These are phyloP conservation scores for Globisporangium echinulatum DNA, from an alignment of 352 stramenopile genomes.

Conservation along the genomic window DNA sequence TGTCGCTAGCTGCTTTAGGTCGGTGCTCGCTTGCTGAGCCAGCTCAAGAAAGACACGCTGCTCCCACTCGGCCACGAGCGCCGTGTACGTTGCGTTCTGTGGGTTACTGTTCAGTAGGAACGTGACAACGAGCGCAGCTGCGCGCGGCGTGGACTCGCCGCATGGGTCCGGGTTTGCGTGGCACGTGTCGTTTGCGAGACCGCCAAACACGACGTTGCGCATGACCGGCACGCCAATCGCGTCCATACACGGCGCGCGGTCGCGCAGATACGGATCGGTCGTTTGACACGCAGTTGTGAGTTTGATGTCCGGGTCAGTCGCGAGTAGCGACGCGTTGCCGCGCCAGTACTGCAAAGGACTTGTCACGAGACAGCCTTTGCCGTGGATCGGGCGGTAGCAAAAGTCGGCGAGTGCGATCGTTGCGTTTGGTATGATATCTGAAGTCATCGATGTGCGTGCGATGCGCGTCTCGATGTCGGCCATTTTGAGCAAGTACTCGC, in stretches of 20 bases:
- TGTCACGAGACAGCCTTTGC: slow-evolving; percentile 76
- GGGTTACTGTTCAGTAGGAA: slow-evolving; percentile 82
- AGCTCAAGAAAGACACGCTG: slow-evolving; percentile 63
- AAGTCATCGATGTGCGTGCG: slow-evolving; percentile 17
- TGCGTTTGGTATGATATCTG: slow-evolving; percentile 18
- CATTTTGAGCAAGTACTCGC: slow-evolving; percentile 48
- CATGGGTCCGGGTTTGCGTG: slow-evolving; percentile 81
- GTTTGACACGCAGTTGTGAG: slow-evolving; percentile 87
- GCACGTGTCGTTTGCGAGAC: slow-evolving; percentile 48
- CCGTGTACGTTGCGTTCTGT: slow-evolving; percentile 69
- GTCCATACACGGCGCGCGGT: slow-evolving; percentile 78
- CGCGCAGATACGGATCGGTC: slow-evolving; percentile 38
- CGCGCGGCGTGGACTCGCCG: slow-evolving; percentile 64
- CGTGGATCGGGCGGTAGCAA: slow-evolving; percentile 71
- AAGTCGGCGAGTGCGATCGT: slow-evolving; percentile 57
- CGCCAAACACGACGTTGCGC: slow-evolving; percentile 85
- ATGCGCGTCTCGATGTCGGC: slow-evolving; percentile 66
- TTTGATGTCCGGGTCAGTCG: slow-evolving; percentile 72
- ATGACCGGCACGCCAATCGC: slow-evolving; percentile 88
- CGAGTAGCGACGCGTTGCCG: slow-evolving; percentile 45
- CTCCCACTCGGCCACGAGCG: slow-evolving; percentile 74
- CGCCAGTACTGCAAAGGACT: slow-evolving; percentile 82
- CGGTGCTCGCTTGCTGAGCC: slow-evolving; percentile 8
- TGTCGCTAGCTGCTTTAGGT: background rate
- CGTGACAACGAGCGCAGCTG: slow-evolving; percentile 80